phyloP scores from a whole-genome alignment of 805 yeast species.

The Candida parachauliodes region DNA sequence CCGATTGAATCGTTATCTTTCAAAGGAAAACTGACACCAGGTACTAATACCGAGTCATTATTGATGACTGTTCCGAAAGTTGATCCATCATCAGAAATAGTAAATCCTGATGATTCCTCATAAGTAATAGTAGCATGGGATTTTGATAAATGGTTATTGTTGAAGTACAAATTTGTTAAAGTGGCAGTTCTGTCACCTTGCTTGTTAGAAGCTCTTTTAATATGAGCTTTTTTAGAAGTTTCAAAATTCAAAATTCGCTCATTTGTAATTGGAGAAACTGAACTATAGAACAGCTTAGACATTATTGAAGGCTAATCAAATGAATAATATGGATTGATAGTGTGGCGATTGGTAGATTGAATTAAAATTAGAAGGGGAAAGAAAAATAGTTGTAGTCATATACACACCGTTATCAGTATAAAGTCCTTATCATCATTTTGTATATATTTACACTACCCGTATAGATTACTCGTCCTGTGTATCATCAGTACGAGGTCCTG shows the following conservation, averaged over 20 bases:
- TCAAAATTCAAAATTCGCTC: conserved; percentile 6
- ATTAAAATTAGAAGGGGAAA: not conserved
- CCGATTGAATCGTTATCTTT: conserved; percentile 28
- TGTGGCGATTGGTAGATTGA: not conserved
- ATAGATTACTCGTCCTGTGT: too few relatives aligned
- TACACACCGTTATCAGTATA: not conserved
- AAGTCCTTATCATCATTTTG: too few relatives aligned
- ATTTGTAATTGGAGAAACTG: conserved; percentile 1
- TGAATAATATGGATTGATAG: not conserved
- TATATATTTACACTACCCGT: too few relatives aligned
- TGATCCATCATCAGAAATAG: conserved; percentile 28
- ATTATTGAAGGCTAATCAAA: too few relatives aligned
- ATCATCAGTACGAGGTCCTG: too few relatives aligned
- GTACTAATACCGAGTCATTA: conserved; percentile 19
- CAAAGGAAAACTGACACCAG: conserved; percentile 16
- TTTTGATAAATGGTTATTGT: conserved; percentile 36
- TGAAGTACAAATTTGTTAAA: conserved; percentile 28
- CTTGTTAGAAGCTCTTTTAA: conserved; percentile 9
- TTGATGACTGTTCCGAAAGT: conserved; percentile 39
- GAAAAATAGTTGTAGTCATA: not conserved
- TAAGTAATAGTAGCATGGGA: conserved; percentile 27
- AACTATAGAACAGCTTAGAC: too few relatives aligned
- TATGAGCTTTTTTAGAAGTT: not conserved
- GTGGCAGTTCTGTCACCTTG: conserved; percentile 14
- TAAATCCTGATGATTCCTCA: conserved; percentile 15